Evolutionary conservation across 148 eudicot genomes (phyloP).

Genomic region (Nepenthes mirabilis): DNA sequence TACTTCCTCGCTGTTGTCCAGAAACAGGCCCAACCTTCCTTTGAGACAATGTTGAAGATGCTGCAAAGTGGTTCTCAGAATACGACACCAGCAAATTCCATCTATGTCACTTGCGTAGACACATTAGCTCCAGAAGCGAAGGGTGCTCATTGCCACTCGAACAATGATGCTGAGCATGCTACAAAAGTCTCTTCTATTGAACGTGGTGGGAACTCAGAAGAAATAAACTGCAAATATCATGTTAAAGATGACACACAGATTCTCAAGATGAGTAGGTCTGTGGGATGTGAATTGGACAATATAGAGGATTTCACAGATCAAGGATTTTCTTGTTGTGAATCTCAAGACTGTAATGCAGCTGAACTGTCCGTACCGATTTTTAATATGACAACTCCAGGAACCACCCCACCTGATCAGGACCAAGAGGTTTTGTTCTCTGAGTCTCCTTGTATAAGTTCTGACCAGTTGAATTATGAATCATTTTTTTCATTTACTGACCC

Average conservation of each 20-base stretch:
- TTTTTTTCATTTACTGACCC: constrained; percentile 25
- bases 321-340: constrained; percentile 32
- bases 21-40: constrained; percentile 52
- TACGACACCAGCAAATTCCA: constrained; percentile 13
- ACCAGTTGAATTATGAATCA: constrained; percentile 26
- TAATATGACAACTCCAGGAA: constrained; percentile 18
- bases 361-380: constrained; percentile 9
- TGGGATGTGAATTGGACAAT: constrained; percentile 52
- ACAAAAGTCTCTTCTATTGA: constrained; percentile 18
- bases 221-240: constrained; percentile 22
- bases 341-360: constrained; percentile 16
- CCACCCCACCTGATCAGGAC: constrained; percentile 23
- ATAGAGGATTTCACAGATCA: constrained; percentile 37
- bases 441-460: constrained; percentile 28
- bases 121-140: constrained; percentile 10
- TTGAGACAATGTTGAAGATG: constrained; percentile 55
- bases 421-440: constrained; percentile 25
- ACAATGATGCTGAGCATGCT: constrained; percentile 11
- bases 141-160: constrained; percentile 8
- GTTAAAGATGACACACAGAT: constrained; percentile 19
- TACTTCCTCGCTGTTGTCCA: constrained; percentile 10
- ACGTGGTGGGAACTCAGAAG: constrained; percentile 47
- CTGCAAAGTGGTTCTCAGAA: constrained; percentile 34
- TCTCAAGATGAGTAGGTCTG: constrained; percentile 52
- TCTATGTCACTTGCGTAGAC: constrained; percentile 6